A percentile compares a stretch with the other conserved stretches of the same genome.
These are phyloP conservation scores for Alternaria rosae DNA, from an alignment of 2,329 filamentous ascomycete species.

Conservation along the genomic window DNA sequence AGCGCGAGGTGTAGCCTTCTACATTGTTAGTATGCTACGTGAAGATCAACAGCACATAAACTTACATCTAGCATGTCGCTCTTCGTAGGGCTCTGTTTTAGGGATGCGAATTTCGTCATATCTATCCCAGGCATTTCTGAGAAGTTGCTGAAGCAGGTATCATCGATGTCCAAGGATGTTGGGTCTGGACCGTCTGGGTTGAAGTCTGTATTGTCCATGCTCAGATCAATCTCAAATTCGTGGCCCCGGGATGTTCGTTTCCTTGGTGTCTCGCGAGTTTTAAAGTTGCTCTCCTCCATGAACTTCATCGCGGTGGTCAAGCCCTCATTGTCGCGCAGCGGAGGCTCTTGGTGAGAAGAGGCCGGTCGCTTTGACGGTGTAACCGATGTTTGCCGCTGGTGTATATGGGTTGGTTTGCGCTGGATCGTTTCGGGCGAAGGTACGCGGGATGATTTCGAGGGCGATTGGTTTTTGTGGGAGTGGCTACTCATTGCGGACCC, in stretches of 20 bases:
- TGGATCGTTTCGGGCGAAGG: slow-evolving; percentile 29
- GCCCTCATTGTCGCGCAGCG: slow-evolving; percentile 50
- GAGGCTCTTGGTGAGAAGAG: slow-evolving; percentile 29
- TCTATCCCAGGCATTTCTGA: slow-evolving; percentile 80
- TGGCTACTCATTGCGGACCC: slow-evolving; percentile 36
- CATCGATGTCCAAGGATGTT: slow-evolving; percentile 60
- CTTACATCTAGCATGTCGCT: slow-evolving; percentile 32
- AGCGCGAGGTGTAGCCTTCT: slow-evolving; percentile 46
- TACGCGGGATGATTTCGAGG: slow-evolving; percentile 35
- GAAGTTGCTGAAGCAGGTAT: slow-evolving; percentile 84
- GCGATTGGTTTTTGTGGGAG: slow-evolving; percentile 39
- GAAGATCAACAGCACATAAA: neutral
- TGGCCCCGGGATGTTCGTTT: slow-evolving; percentile 33
- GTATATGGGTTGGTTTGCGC: slow-evolving; percentile 20
- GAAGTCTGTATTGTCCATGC: slow-evolving; percentile 42
- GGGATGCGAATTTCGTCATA: slow-evolving; percentile 80
- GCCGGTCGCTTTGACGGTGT: slow-evolving; percentile 31
- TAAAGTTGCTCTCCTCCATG: slow-evolving; percentile 39
- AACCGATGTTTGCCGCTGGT: slow-evolving; percentile 20
- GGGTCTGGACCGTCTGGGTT: slow-evolving; percentile 41
- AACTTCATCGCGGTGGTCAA: slow-evolving; percentile 47
- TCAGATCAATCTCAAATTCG: slow-evolving; percentile 29
- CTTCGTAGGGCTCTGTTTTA: slow-evolving; percentile 66
- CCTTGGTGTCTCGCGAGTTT: slow-evolving; percentile 29
- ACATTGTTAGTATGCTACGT: slow-evolving; percentile 10